A percentile compares a stretch with the other conserved stretches of the same genome.
phyloP scores from a whole-genome alignment of 1,284 basidiomycete genomes.

The Irpex rosettiformis region DNA sequence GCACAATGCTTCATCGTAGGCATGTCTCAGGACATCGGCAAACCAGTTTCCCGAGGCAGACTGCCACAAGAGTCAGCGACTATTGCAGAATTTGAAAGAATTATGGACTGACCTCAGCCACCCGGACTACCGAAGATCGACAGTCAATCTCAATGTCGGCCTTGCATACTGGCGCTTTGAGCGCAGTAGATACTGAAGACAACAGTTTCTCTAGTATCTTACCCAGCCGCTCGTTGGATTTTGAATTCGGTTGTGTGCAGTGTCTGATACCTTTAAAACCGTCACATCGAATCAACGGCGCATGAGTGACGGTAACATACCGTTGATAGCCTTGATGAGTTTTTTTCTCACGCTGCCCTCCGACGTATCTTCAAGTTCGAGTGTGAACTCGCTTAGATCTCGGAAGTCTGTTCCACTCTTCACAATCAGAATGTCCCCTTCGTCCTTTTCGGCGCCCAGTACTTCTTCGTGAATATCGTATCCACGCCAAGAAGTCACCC shows the following conservation, averaged over 20 bases:
- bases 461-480: constrained; percentile 54
- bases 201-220: constrained; percentile 65
- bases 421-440: constrained; percentile 69
- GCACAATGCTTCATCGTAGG: constrained; percentile 78
- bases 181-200: constrained; percentile 65
- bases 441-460: constrained; percentile 74
- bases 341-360: constrained; percentile 64
- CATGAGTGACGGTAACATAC: constrained; percentile 31
- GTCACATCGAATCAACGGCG: not conserved
- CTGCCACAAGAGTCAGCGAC: constrained; percentile 33
- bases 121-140: constrained; percentile 72
- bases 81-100: not conserved
- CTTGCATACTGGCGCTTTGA: constrained; percentile 74
- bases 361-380: constrained; percentile 63
- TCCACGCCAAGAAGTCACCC: constrained; percentile 70
- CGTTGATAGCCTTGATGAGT: constrained; percentile 62
- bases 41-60: constrained; percentile 87
- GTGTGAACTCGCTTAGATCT: constrained; percentile 72
- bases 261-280: constrained; percentile 58
- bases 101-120: constrained; percentile 48
- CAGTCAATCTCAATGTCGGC: constrained; percentile 71
- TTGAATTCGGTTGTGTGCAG: constrained; percentile 55
- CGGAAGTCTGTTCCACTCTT: constrained; percentile 93
- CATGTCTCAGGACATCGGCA: constrained; percentile 81
- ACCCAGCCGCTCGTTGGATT: constrained; percentile 56